Conservation (phyloP, 345 rosid species). For the Populus euphratica region DNA sequence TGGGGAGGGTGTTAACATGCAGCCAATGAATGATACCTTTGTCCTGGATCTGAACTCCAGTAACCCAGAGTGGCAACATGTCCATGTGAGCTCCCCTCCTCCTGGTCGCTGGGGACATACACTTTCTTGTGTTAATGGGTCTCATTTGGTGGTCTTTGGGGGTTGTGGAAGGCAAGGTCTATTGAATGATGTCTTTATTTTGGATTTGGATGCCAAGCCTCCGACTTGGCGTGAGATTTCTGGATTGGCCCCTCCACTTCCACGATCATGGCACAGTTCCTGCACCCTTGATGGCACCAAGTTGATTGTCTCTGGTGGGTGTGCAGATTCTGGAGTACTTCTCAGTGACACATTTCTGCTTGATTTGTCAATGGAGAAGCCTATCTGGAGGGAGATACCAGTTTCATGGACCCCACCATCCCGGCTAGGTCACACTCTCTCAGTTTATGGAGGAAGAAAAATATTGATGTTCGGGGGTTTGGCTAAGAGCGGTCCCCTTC, state of each 20-base stretch:
- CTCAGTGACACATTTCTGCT: constrained; percentile 85
- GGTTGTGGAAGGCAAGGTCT: constrained; percentile 89
- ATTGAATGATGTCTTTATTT: constrained; percentile 74
- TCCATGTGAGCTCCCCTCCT: constrained; percentile 84
- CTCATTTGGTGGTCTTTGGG: constrained; percentile 79
- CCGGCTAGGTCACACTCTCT: constrained; percentile 73
- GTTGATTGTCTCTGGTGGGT: constrained; percentile 83
- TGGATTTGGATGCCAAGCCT: constrained; percentile 80
- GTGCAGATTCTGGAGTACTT: constrained; percentile 89
- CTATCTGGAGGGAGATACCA: constrained; percentile 82
- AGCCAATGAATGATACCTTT: constrained; percentile 92
- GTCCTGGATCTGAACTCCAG: constrained; percentile 72
- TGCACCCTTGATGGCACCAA: constrained; percentile 92
- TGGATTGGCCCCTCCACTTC: constrained; percentile 82
- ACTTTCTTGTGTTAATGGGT: constrained; percentile 73
- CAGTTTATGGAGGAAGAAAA: constrained; percentile 79
- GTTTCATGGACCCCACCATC: constrained; percentile 91
- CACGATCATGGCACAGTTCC: constrained; percentile 92
- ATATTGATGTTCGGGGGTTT: constrained; percentile 89
- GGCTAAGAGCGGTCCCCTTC: constrained; percentile 81
- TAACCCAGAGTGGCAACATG: constrained; percentile 76
- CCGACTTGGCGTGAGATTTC: constrained; percentile 89
- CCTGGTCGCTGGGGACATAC: constrained; percentile 96
- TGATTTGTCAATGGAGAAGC: constrained; percentile 83
- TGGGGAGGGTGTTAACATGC: constrained; percentile 93